Conservation (phyloP, 192 early-diverging fungal species). For the Podochytrium sp. region DNA sequence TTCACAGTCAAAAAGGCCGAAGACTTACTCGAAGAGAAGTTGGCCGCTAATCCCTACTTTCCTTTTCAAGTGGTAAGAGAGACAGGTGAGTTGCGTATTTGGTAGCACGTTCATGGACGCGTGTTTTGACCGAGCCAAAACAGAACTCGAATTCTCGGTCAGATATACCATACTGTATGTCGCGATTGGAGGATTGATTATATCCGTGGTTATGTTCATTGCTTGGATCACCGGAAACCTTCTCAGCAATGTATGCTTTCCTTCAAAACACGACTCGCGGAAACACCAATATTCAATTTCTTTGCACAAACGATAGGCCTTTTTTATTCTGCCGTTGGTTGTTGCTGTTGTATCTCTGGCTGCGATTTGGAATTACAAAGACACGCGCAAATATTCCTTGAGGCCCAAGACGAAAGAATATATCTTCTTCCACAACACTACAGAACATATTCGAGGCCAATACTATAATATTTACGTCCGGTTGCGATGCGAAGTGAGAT, state of each 20-base stretch:
- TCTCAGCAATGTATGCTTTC: slow-evolving; percentile 28
- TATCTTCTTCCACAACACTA: slow-evolving; percentile 28
- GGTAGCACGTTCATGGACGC: background rate
- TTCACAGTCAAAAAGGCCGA: slow-evolving; percentile 19
- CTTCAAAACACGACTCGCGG: too few relatives aligned
- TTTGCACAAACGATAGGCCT: slow-evolving; percentile 5
- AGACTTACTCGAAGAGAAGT: slow-evolving; percentile 13
- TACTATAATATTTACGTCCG: slow-evolving; percentile 40
- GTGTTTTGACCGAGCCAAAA: background rate
- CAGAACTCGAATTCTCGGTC: slow-evolving; percentile 35
- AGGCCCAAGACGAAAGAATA: slow-evolving; percentile 25
- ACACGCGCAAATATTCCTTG: slow-evolving; percentile 32
- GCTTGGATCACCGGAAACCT: slow-evolving; percentile 26
- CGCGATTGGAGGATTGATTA: slow-evolving; percentile 18
- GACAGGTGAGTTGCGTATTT: slow-evolving; percentile 20
- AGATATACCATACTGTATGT: slow-evolving; percentile 29
- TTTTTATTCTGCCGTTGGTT: slow-evolving; percentile 31
- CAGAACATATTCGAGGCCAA: slow-evolving; percentile 24
- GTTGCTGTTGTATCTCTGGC: slow-evolving; percentile 26
- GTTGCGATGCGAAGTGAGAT: slow-evolving; percentile 30
- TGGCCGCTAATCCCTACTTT: slow-evolving; percentile 33
- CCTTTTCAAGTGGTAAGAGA: slow-evolving; percentile 23
- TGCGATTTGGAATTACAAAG: slow-evolving; percentile 37
- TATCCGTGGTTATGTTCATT: slow-evolving; percentile 26
- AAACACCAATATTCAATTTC: background rate